These are phyloP conservation scores for Lactarius akahatsu DNA, from an alignment of 768 basidiomycete genomes.

Conservation along the genomic window DNA sequence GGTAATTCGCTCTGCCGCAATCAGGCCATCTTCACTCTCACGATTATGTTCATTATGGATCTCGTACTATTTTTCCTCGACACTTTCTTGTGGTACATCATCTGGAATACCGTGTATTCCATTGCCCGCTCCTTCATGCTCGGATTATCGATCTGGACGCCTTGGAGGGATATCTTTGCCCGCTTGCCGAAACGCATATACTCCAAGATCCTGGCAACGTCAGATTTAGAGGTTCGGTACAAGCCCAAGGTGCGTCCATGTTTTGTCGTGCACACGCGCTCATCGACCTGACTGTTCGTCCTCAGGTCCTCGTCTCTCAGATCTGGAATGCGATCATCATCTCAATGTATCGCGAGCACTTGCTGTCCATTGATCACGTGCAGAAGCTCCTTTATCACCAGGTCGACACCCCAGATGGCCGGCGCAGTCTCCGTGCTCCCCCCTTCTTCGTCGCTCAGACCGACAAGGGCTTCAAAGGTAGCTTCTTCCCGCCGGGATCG, in stretches of 20 bases:
- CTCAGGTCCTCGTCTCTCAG: slow-evolving; percentile 91
- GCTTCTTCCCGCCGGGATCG: slow-evolving; percentile 92
- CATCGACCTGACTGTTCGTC: neutral
- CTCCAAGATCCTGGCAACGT: slow-evolving; percentile 89
- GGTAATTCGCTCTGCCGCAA: slow-evolving; percentile 83
- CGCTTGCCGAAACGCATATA: slow-evolving; percentile 96
- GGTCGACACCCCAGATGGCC: slow-evolving; percentile 83
- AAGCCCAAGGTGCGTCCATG: slow-evolving; percentile 84
- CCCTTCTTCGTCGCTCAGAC: slow-evolving; percentile 98
- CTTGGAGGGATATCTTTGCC: slow-evolving; percentile 97
- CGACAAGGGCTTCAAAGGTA: slow-evolving; percentile 78
- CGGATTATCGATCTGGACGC: slow-evolving; percentile 97
- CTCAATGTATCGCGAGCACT: slow-evolving; percentile 98
- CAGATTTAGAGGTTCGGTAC: slow-evolving; percentile 97
- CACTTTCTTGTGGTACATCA: slow-evolving; percentile 99
- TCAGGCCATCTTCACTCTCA: slow-evolving; percentile 91
- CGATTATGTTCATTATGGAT: slow-evolving; percentile 99
- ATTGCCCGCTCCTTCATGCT: slow-evolving; percentile 85
- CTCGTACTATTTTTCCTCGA: slow-evolving; percentile 96
- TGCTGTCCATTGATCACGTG: slow-evolving; percentile 98
- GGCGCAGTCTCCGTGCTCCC: slow-evolving; percentile 89
- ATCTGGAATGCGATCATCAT: slow-evolving; percentile 99
- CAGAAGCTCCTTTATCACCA: slow-evolving; percentile 98
- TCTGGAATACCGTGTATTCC: slow-evolving; percentile 96
- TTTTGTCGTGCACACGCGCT: neutral